Base-by-base conservation (phyloP, 2,329 filamentous ascomycete genomes). In the Metarhizium sp. region DNA sequence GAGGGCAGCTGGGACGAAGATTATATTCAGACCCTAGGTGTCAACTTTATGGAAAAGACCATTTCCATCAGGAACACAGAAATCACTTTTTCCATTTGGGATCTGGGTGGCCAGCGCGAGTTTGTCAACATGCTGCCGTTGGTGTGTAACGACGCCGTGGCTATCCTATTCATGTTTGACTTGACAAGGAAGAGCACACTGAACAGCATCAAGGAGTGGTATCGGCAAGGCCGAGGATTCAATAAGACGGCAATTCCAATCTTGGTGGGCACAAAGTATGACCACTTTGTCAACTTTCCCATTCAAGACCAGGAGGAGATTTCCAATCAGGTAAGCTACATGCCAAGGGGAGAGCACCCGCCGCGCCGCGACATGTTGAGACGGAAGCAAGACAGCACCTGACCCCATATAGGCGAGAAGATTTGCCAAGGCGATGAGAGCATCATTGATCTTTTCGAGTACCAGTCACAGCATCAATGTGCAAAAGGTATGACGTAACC, bases 1-100 rank as follows among this genome's bases (percentile, higher is more conserved):
- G 94, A 99, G 75, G 94, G 94, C 58, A 96, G 92, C 73, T 99
- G 94, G 91, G 94, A 99, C 71, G 94, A 99, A 75, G 94, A 99
- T 71, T 99, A 99, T 73, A 99, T 99, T 67, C 94, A 99, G 75
- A 99, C 94, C 25, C 77, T 99, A 48, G 94, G 94, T 62, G 94
- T 99, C 73, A 99, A 99, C 73, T 99, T 99, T 74, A 99, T 99
- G 94, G 94, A 99, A 73, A 99, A 99, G 80, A 99, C 94, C 40
- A 99, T 99, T 69, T 95, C 90, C 59, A 99, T 99, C 72, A 88
- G 94, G 59, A 99, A 99, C 74, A 99, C 94, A 16, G 94, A 99
- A 74, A 99, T 99, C 71, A 99, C 94, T 47, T 99, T 99, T 75
- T 96, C 91, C 59, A 99, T 99, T 69, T 99, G 94, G 94, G 94